phyloP scores from a whole-genome alignment of 169 alveolate species.

The Amoebophrya sp. region DNA sequence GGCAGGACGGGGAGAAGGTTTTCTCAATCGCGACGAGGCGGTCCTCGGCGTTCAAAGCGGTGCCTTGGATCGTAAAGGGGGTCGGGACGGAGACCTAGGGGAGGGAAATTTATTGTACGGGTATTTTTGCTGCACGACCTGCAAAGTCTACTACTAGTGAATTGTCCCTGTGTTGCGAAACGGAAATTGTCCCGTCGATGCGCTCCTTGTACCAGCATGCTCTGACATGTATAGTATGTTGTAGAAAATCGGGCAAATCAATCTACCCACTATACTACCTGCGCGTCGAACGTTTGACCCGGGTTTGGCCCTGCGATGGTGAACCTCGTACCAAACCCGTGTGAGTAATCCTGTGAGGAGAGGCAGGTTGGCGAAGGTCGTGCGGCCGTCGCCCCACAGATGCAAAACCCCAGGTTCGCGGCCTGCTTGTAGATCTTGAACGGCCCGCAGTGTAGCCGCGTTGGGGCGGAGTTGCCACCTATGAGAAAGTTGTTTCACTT shows the following conservation, averaged over 20 bases:
- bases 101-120: no score
- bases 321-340: neutral
- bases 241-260: no score
- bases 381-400: neutral
- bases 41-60: neutral
- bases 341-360: neutral
- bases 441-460: neutral
- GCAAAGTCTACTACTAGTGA: no score
- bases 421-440: neutral
- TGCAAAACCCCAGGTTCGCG: neutral
- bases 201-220: no score
- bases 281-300: neutral
- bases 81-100: neutral
- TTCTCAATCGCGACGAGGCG: neutral
- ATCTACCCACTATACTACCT: no score
- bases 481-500: no score
- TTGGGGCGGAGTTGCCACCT: slow-evolving; percentile 17
- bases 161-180: no score
- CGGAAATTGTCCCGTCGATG: no score
- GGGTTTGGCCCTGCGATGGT: neutral
- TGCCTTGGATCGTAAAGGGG: neutral
- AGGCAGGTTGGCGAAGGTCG: neutral
- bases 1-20: neutral
- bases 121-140: no score
- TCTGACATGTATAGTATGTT: no score